Percentiles rank a stretch among this genome's conserved stretches.
phyloP scores from a whole-genome alignment of 768 basidiomycete species.

The Postia placenta region DNA sequence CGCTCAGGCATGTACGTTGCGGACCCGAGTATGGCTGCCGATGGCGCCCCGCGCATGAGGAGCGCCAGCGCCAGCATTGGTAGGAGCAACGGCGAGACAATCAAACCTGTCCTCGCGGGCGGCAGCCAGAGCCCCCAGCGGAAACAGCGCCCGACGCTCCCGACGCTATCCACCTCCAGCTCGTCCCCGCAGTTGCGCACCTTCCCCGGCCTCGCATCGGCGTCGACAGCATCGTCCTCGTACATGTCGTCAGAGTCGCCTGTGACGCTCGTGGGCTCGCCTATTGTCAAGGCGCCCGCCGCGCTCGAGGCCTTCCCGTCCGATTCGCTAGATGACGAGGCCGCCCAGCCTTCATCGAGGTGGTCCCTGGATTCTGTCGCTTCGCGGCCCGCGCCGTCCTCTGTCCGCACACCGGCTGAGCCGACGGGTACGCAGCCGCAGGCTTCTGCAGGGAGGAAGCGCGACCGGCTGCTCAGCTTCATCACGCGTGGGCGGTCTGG shows the following conservation, averaged over 20 bases:
- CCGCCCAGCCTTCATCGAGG: conserved; percentile 16
- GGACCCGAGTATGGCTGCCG: neutral
- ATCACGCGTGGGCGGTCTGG: conserved; percentile 22
- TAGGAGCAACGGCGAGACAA: conserved; percentile 6
- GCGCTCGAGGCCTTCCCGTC: conserved; percentile 8
- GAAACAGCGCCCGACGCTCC: conserved; percentile 17
- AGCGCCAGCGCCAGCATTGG: conserved; percentile 1
- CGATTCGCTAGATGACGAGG: conserved; percentile 3
- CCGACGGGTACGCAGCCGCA: neutral
- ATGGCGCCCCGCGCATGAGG: neutral
- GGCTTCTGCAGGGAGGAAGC: conserved; percentile 10
- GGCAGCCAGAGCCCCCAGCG: conserved; percentile 11
- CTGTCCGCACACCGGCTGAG: neutral
- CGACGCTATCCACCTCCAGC: conserved; percentile 17
- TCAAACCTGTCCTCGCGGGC: conserved; percentile 3
- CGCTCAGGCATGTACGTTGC: conserved; percentile 18
- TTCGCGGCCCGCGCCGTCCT: conserved; percentile 7
- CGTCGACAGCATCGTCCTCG: conserved; percentile 14
- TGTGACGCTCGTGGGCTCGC: neutral
- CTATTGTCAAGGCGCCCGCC: conserved; percentile 6
- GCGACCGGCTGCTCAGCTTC: conserved; percentile 23
- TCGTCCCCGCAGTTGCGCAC: conserved; percentile 21
- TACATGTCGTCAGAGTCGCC: neutral
- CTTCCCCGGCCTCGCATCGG: conserved; percentile 16
- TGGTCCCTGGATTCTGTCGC: conserved; percentile 24